Conservation (phyloP, 2,329 filamentous ascomycete species). For the Pseudocercospora macadamiae region DNA sequence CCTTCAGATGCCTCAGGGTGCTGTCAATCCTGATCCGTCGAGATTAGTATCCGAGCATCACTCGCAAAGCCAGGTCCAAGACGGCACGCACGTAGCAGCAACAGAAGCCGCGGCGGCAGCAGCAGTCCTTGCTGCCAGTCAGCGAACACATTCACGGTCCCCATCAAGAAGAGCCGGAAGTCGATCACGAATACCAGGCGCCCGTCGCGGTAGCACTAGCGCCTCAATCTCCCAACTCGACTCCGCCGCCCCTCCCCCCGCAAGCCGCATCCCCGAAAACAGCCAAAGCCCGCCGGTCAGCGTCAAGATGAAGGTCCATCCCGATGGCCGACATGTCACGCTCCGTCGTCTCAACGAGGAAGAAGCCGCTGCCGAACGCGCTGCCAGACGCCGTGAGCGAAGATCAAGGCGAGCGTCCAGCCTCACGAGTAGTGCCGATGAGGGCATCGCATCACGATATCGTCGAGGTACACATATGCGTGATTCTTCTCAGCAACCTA, state of each 20-base stretch:
- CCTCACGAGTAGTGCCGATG: slow-evolving; percentile 43
- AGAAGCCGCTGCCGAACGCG: slow-evolving; percentile 63
- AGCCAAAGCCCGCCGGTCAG: slow-evolving; percentile 60
- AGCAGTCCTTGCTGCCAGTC: slow-evolving; percentile 30
- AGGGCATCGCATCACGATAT: slow-evolving; percentile 25
- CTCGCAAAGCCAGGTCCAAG: slow-evolving; percentile 19
- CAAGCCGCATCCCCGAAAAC: slow-evolving; percentile 32
- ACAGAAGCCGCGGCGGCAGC: slow-evolving; percentile 26
- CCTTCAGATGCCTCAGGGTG: slow-evolving; percentile 44
- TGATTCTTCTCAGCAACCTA: slow-evolving; percentile 35
- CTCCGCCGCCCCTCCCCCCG: slow-evolving; percentile 25
- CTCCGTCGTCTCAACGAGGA: slow-evolving; percentile 63
- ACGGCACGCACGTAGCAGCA: slow-evolving; percentile 19
- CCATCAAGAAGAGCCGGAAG: slow-evolving; percentile 27
- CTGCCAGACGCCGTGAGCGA: slow-evolving; percentile 55
- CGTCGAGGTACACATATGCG: slow-evolving; percentile 20
- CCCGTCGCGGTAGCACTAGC: slow-evolving; percentile 22
- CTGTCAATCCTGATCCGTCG: slow-evolving; percentile 43
- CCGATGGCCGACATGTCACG: slow-evolving; percentile 65
- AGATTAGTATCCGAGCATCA: slow-evolving; percentile 36
- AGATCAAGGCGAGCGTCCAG: slow-evolving; percentile 39
- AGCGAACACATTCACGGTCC: slow-evolving; percentile 32
- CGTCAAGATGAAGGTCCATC: slow-evolving; percentile 67
- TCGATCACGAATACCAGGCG: slow-evolving; percentile 21
- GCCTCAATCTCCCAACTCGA: slow-evolving; percentile 1